A percentile compares a stretch with the other conserved stretches of the same genome.
These are phyloP conservation scores for Straminergon stramineum DNA, from an alignment of 225 moss, liverwort and hornwort species.

Conservation along the genomic window DNA sequence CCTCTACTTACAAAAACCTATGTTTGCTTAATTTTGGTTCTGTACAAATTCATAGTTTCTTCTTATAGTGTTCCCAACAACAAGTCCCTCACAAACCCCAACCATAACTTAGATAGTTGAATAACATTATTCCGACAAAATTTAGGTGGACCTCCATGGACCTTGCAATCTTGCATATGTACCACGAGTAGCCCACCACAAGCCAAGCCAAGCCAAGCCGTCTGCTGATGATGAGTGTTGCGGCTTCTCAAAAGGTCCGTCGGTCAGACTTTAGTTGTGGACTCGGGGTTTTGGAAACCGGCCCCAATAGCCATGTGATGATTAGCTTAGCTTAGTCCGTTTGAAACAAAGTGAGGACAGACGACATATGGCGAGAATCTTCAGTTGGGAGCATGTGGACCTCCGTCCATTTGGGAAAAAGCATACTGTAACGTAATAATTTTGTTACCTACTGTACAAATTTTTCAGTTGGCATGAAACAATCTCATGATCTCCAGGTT, in stretches of 20 bases:
- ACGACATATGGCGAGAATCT: background rate
- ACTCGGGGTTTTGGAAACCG: too few species aligned
- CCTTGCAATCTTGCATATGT: background rate
- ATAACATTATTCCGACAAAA: background rate
- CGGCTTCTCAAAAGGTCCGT: background rate
- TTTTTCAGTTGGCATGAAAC: background rate
- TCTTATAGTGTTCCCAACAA: background rate
- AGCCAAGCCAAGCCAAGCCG: too few species aligned
- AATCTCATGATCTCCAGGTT: background rate
- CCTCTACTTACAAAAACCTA: background rate
- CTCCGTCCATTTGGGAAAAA: background rate
- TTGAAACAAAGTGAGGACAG: background rate
- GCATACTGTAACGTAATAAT: too few species aligned
- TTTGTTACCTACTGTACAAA: too few species aligned
- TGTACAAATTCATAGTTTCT: background rate
- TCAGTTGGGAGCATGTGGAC: background rate
- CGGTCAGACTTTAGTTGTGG: background rate
- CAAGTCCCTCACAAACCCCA: background rate
- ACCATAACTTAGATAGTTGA: background rate
- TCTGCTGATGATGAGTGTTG: too few species aligned
- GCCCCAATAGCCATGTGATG: background rate
- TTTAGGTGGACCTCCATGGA: background rate
- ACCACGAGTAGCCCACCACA: background rate
- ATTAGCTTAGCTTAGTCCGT: background rate
- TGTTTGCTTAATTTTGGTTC: fast-evolving